These are phyloP conservation scores for Hibiscus syriacus DNA, from an alignment of 345 rosid genomes.

Conservation along the genomic window DNA sequence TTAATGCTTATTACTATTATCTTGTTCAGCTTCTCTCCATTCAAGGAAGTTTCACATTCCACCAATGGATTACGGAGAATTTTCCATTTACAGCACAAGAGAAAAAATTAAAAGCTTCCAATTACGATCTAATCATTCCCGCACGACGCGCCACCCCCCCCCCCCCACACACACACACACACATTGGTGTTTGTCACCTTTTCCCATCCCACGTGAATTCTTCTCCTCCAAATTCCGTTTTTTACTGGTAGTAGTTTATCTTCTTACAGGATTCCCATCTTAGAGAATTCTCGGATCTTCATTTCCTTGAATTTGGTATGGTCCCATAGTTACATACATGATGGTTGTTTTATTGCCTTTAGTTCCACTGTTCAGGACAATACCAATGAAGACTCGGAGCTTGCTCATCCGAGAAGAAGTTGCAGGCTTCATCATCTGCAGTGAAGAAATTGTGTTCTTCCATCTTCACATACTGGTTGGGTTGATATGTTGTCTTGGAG, in stretches of 20 bases:
- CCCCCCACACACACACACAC: too few relatives aligned
- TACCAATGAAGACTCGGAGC: slow-evolving; percentile 82
- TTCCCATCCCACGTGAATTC: slow-evolving; percentile 14
- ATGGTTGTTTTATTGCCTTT: neutral
- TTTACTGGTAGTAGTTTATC: neutral
- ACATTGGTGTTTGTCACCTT: slow-evolving; percentile 19
- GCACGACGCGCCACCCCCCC: slow-evolving; percentile 22
- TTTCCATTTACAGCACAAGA: slow-evolving; percentile 19
- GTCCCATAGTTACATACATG: neutral
- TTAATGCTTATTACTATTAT: slow-evolving; percentile 11
- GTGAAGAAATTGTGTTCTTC: slow-evolving; percentile 76
- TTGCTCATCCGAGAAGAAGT: slow-evolving; percentile 80
- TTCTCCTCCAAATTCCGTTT: neutral
- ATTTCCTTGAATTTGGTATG: neutral
- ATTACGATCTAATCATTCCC: slow-evolving; percentile 45
- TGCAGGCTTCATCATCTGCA: slow-evolving; percentile 75
- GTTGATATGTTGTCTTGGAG: slow-evolving; percentile 19
- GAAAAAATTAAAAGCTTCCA: neutral
- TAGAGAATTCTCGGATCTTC: slow-evolving; percentile 12
- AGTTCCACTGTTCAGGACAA: slow-evolving; percentile 55
- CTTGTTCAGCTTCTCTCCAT: slow-evolving; percentile 11
- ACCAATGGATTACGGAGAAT: slow-evolving; percentile 13
- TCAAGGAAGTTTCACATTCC: slow-evolving; percentile 17
- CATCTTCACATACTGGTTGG: slow-evolving; percentile 65
- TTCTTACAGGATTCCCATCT: neutral